Percentiles rank a stretch among this genome's conserved stretches.
Evolutionary conservation across 352 stramenopile species (phyloP).

Genomic region (Globisporangium yorkense): DNA sequence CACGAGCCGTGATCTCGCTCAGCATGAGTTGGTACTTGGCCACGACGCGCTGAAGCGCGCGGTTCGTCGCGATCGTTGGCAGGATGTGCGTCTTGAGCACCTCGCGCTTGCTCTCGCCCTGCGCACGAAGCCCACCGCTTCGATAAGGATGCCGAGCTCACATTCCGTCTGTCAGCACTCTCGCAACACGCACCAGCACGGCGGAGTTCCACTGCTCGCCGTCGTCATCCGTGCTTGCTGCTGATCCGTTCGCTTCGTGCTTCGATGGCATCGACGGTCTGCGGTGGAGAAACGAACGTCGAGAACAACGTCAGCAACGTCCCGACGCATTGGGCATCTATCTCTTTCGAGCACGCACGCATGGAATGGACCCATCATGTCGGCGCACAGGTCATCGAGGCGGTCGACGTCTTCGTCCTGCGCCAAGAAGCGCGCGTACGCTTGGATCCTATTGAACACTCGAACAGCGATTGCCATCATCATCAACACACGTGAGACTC

Average conservation of each 20-base stretch:
- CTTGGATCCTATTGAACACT: conserved; percentile 46
- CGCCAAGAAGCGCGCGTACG: conserved; percentile 77
- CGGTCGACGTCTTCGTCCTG: conserved; percentile 72
- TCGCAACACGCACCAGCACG: conserved; percentile 29
- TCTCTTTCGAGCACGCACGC: conserved; percentile 18
- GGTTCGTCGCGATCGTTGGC: conserved; percentile 74
- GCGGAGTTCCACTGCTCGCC: conserved; percentile 24
- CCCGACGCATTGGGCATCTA: too few relatives aligned
- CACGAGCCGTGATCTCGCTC: conserved; percentile 51
- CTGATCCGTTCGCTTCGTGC: not conserved
- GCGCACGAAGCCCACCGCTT: not conserved
- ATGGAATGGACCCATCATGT: conserved; percentile 76
- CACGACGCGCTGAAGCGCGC: conserved; percentile 74
- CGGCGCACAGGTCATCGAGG: conserved; percentile 69
- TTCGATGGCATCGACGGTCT: conserved; percentile 1
- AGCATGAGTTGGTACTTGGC: conserved; percentile 83
- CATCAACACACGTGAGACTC: not conserved
- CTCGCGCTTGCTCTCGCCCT: conserved; percentile 70
- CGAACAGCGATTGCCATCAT: not conserved
- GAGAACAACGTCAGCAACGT: not conserved
- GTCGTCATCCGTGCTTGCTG: not conserved
- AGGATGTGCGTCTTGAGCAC: conserved; percentile 67
- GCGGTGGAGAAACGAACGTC: not conserved
- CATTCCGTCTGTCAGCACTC: too few relatives aligned
- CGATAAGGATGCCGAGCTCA: not conserved